phyloP scores from a whole-genome alignment of 192 early-diverging fungal species.

The Geranomyces michiganensis region DNA sequence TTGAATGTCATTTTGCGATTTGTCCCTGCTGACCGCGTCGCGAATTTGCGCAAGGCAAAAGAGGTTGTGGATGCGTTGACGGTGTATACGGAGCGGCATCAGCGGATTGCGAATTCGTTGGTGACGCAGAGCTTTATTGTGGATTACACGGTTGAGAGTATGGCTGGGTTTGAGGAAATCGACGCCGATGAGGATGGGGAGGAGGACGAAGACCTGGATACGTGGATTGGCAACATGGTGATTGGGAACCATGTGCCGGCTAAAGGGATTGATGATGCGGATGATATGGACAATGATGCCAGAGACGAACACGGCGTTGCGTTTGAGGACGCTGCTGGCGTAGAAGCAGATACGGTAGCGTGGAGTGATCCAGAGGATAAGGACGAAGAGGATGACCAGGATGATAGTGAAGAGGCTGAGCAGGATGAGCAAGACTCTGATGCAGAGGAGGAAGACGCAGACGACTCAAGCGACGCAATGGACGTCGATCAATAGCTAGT shows the following conservation, averaged over 20 bases:
- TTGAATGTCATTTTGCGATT: slow-evolving; percentile 75
- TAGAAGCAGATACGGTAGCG: neutral
- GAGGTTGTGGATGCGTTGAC: slow-evolving; percentile 81
- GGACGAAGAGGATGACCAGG: neutral
- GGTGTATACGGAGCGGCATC: slow-evolving; percentile 93
- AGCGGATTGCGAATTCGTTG: slow-evolving; percentile 73
- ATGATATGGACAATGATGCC: slow-evolving; percentile 3
- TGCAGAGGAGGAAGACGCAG: neutral
- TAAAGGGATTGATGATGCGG: neutral
- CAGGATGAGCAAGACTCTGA: slow-evolving; percentile 15
- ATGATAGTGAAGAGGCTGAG: slow-evolving; percentile 12
- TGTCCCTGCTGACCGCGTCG: slow-evolving; percentile 67
- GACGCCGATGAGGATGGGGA: neutral
- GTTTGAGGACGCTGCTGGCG: neutral
- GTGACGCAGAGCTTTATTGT: slow-evolving; percentile 83
- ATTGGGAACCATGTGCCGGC: neutral
- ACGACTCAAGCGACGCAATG: slow-evolving; percentile 3
- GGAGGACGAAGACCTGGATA: neutral
- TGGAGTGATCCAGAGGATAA: neutral
- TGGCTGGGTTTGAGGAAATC: slow-evolving; percentile 50
- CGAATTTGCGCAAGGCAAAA: slow-evolving; percentile 78
- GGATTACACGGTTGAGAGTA: slow-evolving; percentile 88
- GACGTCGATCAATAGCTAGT: slow-evolving; percentile 12
- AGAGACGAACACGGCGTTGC: neutral
- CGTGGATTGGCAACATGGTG: neutral